Evolutionary conservation across 1,284 basidiomycete genomes (phyloP).

Genomic region (Sporisorium iseilematis-ciliati): DNA sequence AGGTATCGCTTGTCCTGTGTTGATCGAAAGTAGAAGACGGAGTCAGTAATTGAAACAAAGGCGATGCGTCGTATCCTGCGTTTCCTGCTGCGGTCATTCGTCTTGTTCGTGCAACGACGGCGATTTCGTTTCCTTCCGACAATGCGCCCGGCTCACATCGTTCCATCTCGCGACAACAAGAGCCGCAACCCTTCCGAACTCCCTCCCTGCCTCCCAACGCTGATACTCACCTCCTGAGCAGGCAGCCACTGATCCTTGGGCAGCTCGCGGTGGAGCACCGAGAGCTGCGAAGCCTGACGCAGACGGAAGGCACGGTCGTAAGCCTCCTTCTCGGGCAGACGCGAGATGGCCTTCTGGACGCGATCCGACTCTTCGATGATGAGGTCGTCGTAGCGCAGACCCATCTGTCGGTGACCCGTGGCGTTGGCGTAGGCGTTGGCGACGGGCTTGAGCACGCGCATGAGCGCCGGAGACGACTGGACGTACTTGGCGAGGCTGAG

Average conservation of each 20-base stretch:
- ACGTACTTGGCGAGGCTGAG: slow-evolving; percentile 83
- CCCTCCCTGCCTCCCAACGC: background rate
- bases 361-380: slow-evolving; percentile 86
- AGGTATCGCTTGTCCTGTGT: slow-evolving; percentile 90
- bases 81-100: background rate
- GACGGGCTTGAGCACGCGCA: slow-evolving; percentile 80
- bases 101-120: too few relatives aligned
- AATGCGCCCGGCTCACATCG: too few relatives aligned
- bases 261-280: slow-evolving; percentile 83
- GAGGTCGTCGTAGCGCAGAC: slow-evolving; percentile 95
- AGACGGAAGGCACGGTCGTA: slow-evolving; percentile 95
- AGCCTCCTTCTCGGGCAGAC: slow-evolving; percentile 81
- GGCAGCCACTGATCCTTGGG: slow-evolving; percentile 88
- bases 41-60: too few relatives aligned
- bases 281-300: slow-evolving; percentile 84
- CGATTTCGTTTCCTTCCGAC: too few relatives aligned
- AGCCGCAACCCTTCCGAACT: background rate
- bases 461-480: slow-evolving; percentile 78
- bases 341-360: slow-evolving; percentile 82
- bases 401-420: slow-evolving; percentile 87
- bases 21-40: slow-evolving; percentile 1
- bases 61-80: background rate
- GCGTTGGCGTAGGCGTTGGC: slow-evolving; percentile 86
- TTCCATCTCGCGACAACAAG: too few relatives aligned
- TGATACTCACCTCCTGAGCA: slow-evolving; percentile 77